Percentiles rank a stretch among this genome's conserved stretches.
phyloP scores from a whole-genome alignment of 768 basidiomycete species.

The Lentinus brumalis region DNA sequence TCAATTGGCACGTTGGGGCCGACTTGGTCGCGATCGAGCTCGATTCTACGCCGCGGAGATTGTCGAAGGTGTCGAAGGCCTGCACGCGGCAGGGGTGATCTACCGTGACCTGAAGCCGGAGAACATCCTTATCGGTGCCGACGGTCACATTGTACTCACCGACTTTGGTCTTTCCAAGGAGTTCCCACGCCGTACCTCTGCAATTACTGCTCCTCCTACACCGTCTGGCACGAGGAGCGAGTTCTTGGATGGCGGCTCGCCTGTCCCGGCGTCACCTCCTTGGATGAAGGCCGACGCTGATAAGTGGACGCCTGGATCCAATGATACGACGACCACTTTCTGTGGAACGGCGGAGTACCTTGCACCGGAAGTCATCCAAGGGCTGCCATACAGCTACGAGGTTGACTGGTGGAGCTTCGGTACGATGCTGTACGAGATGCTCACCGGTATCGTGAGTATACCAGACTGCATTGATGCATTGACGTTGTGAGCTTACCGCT shows the following conservation, averaged over 20 bases:
- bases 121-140: constrained; percentile 90
- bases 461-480: not conserved
- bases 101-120: constrained; percentile 98
- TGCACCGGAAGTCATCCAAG: constrained; percentile 95
- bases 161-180: constrained; percentile 97
- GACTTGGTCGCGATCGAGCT: constrained; percentile 89
- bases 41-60: constrained; percentile 98
- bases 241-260: constrained; percentile 46
- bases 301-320: constrained; percentile 58
- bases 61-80: constrained; percentile 92
- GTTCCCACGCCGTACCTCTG: constrained; percentile 60
- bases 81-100: constrained; percentile 93
- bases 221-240: constrained; percentile 53
- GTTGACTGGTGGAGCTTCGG: constrained; percentile 99
- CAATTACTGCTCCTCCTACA: constrained; percentile 57
- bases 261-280: constrained; percentile 56
- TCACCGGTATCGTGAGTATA: constrained; percentile 86
- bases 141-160: constrained; percentile 95
- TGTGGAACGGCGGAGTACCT: constrained; percentile 97
- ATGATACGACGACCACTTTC: constrained; percentile 81
- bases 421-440: constrained; percentile 97
- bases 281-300: constrained; percentile 79
- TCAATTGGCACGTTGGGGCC: constrained; percentile 94
- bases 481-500: constrained; percentile 9
- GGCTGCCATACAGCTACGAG: constrained; percentile 86